A percentile compares a stretch with the other conserved stretches of the same genome.
phyloP scores from a whole-genome alignment of 148 eudicot species.

The Heliosperma pusillum region DNA sequence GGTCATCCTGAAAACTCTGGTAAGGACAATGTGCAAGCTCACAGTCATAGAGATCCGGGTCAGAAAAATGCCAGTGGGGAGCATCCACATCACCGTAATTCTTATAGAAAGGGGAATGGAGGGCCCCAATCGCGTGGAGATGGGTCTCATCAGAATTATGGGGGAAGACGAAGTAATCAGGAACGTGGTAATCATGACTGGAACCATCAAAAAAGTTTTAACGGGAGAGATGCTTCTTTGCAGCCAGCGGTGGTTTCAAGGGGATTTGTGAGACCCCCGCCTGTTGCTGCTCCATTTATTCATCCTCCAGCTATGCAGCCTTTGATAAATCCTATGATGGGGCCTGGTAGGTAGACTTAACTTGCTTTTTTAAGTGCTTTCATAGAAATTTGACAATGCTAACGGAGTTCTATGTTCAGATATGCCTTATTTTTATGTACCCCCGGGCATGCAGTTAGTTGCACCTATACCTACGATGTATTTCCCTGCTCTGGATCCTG shows the following conservation, averaged over 20 bases:
- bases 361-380: slow-evolving; percentile 4
- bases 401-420: slow-evolving; percentile 40
- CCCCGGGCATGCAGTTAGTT: slow-evolving; percentile 44
- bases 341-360: slow-evolving; percentile 41
- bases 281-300: slow-evolving; percentile 37
- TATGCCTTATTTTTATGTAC: slow-evolving; percentile 33
- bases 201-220: slow-evolving; percentile 53
- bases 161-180: slow-evolving; percentile 55
- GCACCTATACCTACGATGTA: slow-evolving; percentile 41
- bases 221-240: slow-evolving; percentile 54
- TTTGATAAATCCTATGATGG: slow-evolving; percentile 39
- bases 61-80: slow-evolving; percentile 50
- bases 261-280: slow-evolving; percentile 43
- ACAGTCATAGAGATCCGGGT: slow-evolving; percentile 40
- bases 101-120: slow-evolving; percentile 55
- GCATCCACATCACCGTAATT: slow-evolving; percentile 49
- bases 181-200: slow-evolving; percentile 71
- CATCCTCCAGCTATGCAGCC: slow-evolving; percentile 49
- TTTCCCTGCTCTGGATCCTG: slow-evolving; percentile 45
- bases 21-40: slow-evolving; percentile 43
- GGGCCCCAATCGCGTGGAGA: slow-evolving; percentile 68
- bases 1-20: slow-evolving; percentile 42
- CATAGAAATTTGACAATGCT: slow-evolving; percentile 8
- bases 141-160: slow-evolving; percentile 55
- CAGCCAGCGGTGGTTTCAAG: slow-evolving; percentile 50